These are phyloP conservation scores for Kodamaea suecica DNA, from an alignment of 1,139 yeast genomes.

Conservation along the genomic window DNA sequence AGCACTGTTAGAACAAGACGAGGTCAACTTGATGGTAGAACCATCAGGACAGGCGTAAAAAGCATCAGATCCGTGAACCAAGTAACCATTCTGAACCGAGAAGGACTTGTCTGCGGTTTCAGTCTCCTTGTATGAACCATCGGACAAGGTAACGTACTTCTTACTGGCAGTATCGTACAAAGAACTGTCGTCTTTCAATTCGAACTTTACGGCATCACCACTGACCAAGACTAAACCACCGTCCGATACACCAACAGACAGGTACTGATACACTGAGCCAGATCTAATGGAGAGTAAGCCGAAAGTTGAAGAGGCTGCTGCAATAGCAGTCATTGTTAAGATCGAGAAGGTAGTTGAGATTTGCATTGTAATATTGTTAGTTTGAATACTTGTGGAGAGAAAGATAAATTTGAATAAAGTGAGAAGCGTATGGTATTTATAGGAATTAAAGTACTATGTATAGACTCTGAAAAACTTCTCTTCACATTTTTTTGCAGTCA, in stretches of 20 bases:
- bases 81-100: constrained; percentile 9
- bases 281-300: constrained; percentile 7
- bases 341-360: constrained; percentile 17
- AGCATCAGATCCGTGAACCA: constrained; percentile 7
- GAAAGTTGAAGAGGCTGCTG: constrained; percentile 22
- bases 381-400: too few relatives aligned
- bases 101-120: constrained; percentile 7
- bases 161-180: constrained; percentile 7
- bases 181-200: constrained; percentile 9
- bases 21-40: constrained; percentile 6
- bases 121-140: constrained; percentile 3
- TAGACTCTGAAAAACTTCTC: too few relatives aligned
- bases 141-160: constrained; percentile 6
- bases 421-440: too few relatives aligned
- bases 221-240: constrained; percentile 5
- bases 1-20: constrained; percentile 4
- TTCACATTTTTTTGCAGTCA: too few relatives aligned
- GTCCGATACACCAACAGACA: constrained; percentile 3
- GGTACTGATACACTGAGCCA: constrained; percentile 6
- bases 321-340: constrained; percentile 21
- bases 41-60: constrained; percentile 10
- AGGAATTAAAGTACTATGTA: too few relatives aligned
- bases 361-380: too few relatives aligned
- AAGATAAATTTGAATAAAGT: too few relatives aligned
- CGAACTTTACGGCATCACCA: constrained; percentile 5